Evolutionary conservation across 257 asterid species (phyloP), one percentile per base, ranked within the genome.

Genomic region (Solanum appendiculatum): DNA sequence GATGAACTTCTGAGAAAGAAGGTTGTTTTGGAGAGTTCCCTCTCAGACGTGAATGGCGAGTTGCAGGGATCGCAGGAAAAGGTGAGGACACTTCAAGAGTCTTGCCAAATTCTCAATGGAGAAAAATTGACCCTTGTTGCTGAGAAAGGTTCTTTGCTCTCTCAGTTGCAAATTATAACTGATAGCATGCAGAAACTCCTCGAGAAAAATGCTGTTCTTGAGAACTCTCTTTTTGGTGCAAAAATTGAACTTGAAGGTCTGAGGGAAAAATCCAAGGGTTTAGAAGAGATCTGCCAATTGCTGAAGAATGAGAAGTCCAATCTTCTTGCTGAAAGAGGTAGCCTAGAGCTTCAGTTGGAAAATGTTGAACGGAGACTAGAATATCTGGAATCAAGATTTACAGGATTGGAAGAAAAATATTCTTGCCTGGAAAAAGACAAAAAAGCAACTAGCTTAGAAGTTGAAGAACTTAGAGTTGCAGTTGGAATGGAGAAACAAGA

Each of bases 261-360:
- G 94, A 94, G 96, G 90, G 98, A 96, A 90, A 96, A 93, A 86
- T 96, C 99, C 13, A 95, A 92, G 91, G 98, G 98, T 70, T 89
- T 97, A 51, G 96, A 93, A 89, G 98, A 92, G 84, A 93, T 97
- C 68, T 94, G 99, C 34, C 92, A 87, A 83, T 84, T 97, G 90
- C 97, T 97, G 29, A 95, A 92, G 93, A 92, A 91, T 42, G 98
- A 95, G 91, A 92, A 93, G 85, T 92, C 93, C 36, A 85, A 89
- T 91, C 93, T 97, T 89, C 86, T 91, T 78, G 89, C 89, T 33
- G 99, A 97, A 91, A 93, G 96, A 88, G 93, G 91, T 27, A 69
- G 36, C 60, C 92, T 93, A 86, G 94, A 87, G 84, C 85, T 88
- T 31, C 94, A 92, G 91, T 89, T 96, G 91, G 96, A 93, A 87